phyloP scores from a whole-genome alignment of 306 rosid species.

The Glycine soja region DNA sequence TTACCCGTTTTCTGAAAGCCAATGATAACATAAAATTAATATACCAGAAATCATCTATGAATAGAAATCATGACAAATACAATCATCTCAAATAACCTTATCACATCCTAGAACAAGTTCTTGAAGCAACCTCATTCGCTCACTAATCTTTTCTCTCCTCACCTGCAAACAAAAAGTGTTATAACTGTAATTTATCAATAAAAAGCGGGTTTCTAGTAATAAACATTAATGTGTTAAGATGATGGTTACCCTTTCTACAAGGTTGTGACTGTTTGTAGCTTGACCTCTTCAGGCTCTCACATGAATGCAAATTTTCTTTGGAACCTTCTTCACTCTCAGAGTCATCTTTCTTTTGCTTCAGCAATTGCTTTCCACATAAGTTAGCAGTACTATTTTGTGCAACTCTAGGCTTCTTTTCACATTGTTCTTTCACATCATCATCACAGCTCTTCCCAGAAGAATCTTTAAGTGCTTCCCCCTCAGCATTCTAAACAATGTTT shows the following conservation, averaged over 20 bases:
- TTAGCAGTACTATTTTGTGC: slow-evolving; percentile 56
- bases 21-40: slow-evolving; percentile 16
- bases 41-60: not conserved
- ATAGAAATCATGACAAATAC: too few species aligned
- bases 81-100: slow-evolving; percentile 55
- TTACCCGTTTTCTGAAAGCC: slow-evolving; percentile 77
- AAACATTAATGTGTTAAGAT: too few species aligned
- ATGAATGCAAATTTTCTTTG: slow-evolving; percentile 73
- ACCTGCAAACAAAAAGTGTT: too few species aligned
- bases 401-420: slow-evolving; percentile 56
- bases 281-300: slow-evolving; percentile 92
- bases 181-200: too few species aligned
- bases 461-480: slow-evolving; percentile 60
- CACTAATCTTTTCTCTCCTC: too few species aligned
- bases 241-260: slow-evolving; percentile 59
- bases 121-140: slow-evolving; percentile 68
- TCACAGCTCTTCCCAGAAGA: slow-evolving; percentile 56
- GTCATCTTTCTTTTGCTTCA: slow-evolving; percentile 64
- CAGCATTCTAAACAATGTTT: slow-evolving; percentile 57
- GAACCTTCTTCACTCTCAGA: slow-evolving; percentile 64
- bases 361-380: slow-evolving; percentile 57
- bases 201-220: too few species aligned
- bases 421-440: slow-evolving; percentile 54
- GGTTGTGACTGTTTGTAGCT: too few species aligned
- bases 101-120: slow-evolving; percentile 92